A percentile compares a stretch with the other conserved stretches of the same genome.
Evolutionary conservation across 208 protist species (phyloP).

Genomic region (Wallacemonas sp.): DNA sequence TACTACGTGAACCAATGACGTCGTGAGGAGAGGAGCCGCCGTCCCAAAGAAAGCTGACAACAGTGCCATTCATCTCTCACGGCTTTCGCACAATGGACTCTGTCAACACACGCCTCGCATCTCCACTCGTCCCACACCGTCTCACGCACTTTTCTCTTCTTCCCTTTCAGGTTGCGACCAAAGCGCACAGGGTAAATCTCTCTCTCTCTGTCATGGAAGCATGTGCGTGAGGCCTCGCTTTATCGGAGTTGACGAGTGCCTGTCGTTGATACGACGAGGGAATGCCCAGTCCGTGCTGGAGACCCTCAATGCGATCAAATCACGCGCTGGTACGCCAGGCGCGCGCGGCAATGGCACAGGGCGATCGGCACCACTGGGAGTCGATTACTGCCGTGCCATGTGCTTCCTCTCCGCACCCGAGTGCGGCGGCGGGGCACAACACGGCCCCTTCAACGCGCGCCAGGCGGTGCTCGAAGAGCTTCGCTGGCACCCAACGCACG

Average conservation of each 20-base stretch:
- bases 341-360: not conserved
- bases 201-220: too few relatives aligned
- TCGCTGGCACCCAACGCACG: slow-evolving; percentile 47
- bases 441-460: slow-evolving; percentile 47
- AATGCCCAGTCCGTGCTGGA: slow-evolving; percentile 26
- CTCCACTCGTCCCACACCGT: too few relatives aligned
- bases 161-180: too few relatives aligned
- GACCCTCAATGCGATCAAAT: slow-evolving; percentile 54
- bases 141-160: too few relatives aligned
- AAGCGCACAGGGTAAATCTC: too few relatives aligned
- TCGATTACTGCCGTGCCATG: slow-evolving; percentile 74
- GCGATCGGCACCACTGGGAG: slow-evolving; percentile 13
- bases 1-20: too few relatives aligned
- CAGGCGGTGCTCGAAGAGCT: slow-evolving; percentile 79
- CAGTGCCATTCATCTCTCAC: too few relatives aligned
- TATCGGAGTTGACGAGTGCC: slow-evolving; percentile 21
- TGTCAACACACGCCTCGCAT: too few relatives aligned
- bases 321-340: not conserved
- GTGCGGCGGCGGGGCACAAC: not conserved
- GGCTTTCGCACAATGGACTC: too few relatives aligned
- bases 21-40: too few relatives aligned
- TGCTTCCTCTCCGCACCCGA: slow-evolving; percentile 43
- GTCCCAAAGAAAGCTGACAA: too few relatives aligned
- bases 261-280: slow-evolving; percentile 21
- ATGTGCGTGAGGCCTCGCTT: not conserved